Base-by-base conservation (phyloP, 2,329 filamentous ascomycete species). In the Talaromyces pinophilus region DNA sequence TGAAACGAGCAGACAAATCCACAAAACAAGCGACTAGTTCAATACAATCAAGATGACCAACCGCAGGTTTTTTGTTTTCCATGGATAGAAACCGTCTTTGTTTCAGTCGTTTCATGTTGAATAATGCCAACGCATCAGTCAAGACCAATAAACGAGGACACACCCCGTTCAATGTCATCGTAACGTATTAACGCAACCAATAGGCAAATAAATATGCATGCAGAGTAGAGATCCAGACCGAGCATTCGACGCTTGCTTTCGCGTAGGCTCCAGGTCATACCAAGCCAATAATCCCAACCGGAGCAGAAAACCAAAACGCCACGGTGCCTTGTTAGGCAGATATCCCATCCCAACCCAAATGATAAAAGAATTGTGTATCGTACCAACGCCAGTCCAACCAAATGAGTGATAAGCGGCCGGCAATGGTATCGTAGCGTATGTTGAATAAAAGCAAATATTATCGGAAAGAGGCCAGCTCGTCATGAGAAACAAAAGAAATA, bases 21-120 rank as follows among this genome's bases (percentile, higher is more conserved):
- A 50, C 42, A 59, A 67, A 65, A 67, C 40, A 52, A 57, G 54
- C 44, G 59, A 66, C 63, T 71, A 77, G 76, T 78, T 66, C 76
- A 72, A 71, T 74, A 63, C 76, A 78, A 59, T 72, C 19, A 78
- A 78, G 76, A 77, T 69, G 76, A 78, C 76, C 76, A 68, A 73
- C 69, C 40, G 66, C 63, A 38, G 44, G 61, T 60, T 59, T 44
- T 40, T 65, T 61, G 30, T 62, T 22, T 22, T 19, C 22, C 7
- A 17, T 33, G 38, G 11, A 3, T 15, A 28, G 22, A 40, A 40
- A 33, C 10, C 4, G 6, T 50, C 6, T 17, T n/a, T 30, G 25
- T 35, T 7, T 19, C 52, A 19, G 10, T 55, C n/a, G 52, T 55
- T 35, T 35, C 52, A 55, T 55, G 30, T 35, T 55, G 30, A 55